A percentile compares a stretch with the other conserved stretches of the same genome.
Conservation (phyloP, 2,329 filamentous ascomycete species). For the Daldinia sp. region DNA sequence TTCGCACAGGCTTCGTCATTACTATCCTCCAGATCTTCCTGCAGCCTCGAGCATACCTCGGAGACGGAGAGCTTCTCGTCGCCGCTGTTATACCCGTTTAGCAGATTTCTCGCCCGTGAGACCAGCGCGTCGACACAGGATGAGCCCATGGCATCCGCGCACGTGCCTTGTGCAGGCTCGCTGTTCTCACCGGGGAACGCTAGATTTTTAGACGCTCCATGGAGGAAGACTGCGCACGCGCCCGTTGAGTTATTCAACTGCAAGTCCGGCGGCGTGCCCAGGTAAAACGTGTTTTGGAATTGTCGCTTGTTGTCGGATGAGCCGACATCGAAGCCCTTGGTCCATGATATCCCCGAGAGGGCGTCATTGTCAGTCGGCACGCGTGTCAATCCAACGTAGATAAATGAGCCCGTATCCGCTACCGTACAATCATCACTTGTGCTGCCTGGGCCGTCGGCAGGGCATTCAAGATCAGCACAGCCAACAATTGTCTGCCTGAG, state of each 20-base stretch:
- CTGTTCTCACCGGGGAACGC: slow-evolving; percentile 23
- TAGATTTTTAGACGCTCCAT: slow-evolving; percentile 25
- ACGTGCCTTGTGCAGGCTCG: slow-evolving; percentile 41
- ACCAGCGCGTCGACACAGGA: slow-evolving; percentile 41
- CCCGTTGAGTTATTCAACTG: slow-evolving; percentile 33
- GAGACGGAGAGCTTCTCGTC: slow-evolving; percentile 6
- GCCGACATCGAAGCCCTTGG: slow-evolving; percentile 40
- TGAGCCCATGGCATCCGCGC: slow-evolving; percentile 41
- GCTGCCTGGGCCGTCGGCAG: slow-evolving; percentile 21
- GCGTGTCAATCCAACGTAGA: slow-evolving; percentile 39
- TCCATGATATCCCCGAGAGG: slow-evolving; percentile 44
- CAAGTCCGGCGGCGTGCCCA: slow-evolving; percentile 37
- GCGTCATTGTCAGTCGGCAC: slow-evolving; percentile 23
- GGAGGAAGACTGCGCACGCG: slow-evolving; percentile 43
- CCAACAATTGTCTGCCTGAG: slow-evolving; percentile 45
- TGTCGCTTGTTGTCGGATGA: not conserved
- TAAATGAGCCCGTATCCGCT: slow-evolving; percentile 38
- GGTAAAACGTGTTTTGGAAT: slow-evolving; percentile 42
- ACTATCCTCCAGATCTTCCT: slow-evolving; percentile 35
- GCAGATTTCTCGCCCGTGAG: slow-evolving; percentile 25
- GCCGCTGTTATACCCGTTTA: slow-evolving; percentile 12
- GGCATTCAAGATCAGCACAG: slow-evolving; percentile 44
- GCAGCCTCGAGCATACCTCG: slow-evolving; percentile 33
- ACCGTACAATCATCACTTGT: slow-evolving; percentile 44
- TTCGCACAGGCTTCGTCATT: slow-evolving; percentile 30